Percentiles rank a stretch among this genome's conserved stretches.
Conservation (phyloP, 257 asterid genomes). For the Asclepias syriaca region DNA sequence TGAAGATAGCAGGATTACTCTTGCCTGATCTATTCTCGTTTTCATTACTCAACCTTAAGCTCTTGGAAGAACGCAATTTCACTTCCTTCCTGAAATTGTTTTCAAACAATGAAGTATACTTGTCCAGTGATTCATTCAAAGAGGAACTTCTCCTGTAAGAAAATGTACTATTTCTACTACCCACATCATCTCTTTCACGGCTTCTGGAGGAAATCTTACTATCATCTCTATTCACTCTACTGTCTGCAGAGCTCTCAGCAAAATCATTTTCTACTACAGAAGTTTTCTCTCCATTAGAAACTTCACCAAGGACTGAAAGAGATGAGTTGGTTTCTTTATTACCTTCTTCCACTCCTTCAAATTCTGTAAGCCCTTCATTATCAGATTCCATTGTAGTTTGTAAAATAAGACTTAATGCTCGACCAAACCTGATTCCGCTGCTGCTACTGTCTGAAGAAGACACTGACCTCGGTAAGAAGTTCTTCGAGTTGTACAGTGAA, state of each 20-base stretch:
- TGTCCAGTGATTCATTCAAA: slow-evolving; percentile 51
- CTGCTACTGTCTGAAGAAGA: slow-evolving; percentile 15
- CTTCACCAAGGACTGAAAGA: slow-evolving; percentile 2
- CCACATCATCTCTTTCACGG: slow-evolving; percentile 12
- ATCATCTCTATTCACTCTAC: slow-evolving; percentile 4
- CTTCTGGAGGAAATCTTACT: slow-evolving; percentile 4
- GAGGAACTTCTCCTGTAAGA: slow-evolving; percentile 49
- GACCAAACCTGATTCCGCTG: slow-evolving; percentile 10
- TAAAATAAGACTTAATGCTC: slow-evolving; percentile 9
- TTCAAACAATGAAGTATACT: slow-evolving; percentile 47
- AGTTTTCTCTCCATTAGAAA: not conserved
- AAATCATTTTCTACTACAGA: not conserved
- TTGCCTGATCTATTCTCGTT: slow-evolving; percentile 26
- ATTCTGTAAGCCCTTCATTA: slow-evolving; percentile 2
- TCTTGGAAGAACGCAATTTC: slow-evolving; percentile 38
- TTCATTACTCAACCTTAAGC: slow-evolving; percentile 57
- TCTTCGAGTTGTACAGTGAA: slow-evolving; percentile 12
- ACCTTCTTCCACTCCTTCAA: slow-evolving; percentile 2
- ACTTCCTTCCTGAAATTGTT: slow-evolving; percentile 28
- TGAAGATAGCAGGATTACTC: slow-evolving; percentile 27
- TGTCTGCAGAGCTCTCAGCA: not conserved
- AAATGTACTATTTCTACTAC: slow-evolving; percentile 2
- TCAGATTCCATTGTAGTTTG: slow-evolving; percentile 10
- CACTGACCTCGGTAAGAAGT: slow-evolving; percentile 20
- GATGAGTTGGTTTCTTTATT: not conserved